Base-by-base conservation (phyloP, 352 stramenopile species). In the Globisporangium yorkense region DNA sequence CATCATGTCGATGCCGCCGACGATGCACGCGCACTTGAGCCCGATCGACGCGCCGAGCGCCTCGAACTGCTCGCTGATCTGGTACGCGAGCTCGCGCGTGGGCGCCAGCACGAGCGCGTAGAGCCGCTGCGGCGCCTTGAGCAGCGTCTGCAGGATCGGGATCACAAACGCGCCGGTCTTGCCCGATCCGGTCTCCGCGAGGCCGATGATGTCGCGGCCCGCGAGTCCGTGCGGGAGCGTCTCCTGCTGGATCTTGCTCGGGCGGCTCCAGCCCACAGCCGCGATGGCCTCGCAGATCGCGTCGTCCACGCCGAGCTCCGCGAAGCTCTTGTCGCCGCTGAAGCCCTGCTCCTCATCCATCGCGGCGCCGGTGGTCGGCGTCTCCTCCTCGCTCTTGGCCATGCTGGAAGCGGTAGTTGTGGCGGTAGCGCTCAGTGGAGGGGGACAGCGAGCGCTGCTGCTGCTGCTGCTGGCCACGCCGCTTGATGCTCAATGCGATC, bases 1-100 rank as follows among this genome's bases (percentile, higher is more conserved):
- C 67, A 98, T 96, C 83, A 98, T 98, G 66, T 99, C 96, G 53
- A 99, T 97, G 33, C 97, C 97, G 56, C 97, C 94, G 54, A 96
- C 93, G n/a, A 97, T 84, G 66, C 79, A 98, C 59, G 71, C 84
- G 61, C 71, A 96, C 77, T 89, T 97, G 49, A 94, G 83, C n/a
- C 88, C 97, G 63, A 97, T 99, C 40, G 78, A 87, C 44, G 80
- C 80, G 46, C 83, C 96, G 6, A 97, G 80, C 29, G 80, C 96
- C 54, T 97, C 87, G 51, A 98, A 96, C 65, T 98, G 89, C 63
- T 98, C 94, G 66, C 85, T 81, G 68, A 98, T 99, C 78, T 99
- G 94, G 66, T 98, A 97, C 44, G 94, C 95, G 48, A 98, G 73
- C 73, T 98, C 96, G 55, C 96, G 86, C 45, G 95, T 98, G 10